Evolutionary conservation across 2,329 filamentous ascomycete genomes (phyloP), one percentile per base, ranked within the genome.

Genomic region (Neofusicoccum sp.): DNA sequence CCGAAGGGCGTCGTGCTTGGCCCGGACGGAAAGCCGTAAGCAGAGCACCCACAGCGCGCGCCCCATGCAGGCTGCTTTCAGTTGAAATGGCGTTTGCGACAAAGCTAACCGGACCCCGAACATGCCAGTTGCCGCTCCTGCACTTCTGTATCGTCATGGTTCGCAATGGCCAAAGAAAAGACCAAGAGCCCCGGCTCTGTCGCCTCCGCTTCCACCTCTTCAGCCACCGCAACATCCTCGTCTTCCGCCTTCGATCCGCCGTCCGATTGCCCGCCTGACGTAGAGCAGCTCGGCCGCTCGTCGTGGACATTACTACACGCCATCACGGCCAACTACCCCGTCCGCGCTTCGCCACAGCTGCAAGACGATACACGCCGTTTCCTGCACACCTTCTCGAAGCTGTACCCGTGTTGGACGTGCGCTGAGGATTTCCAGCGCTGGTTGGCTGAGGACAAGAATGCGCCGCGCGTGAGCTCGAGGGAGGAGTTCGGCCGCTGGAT

Each of bases 321-420:
- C 7, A 91, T 99, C 67, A 91, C 94, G 12, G 95, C 93, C 0
- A 87, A 87, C 12, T 99, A 98, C 76, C 95, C 95, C 1, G 81
- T 84, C 6, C 77, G 74, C 6, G 92, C 95, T 0, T 86, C 88
- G 0, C 76, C 81, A 0, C 76, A 81, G 8, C 86, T 97, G 69
- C 92, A 97, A 74, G 79, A 80, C 34, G 90, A 97, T 69, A 89
- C 96, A 69, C 82, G 83, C 62, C 83, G 86, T 58, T 98, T 99
- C 78, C 83, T 99, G 70, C 80, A 81, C 29, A 82, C 93, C 2
- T 96, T 99, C 75, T 88, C 91, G 31, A 90, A 89, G 68, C 78
- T 98, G 22, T 99, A 99, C 73, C 95, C 95, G 3, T 99, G 95
- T 81, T 97, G 93, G 92, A 86, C 90, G 3, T 99, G 95, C 77